These are phyloP conservation scores for Butyriboletus loyo DNA, from an alignment of 768 basidiomycete species.

Conservation along the genomic window DNA sequence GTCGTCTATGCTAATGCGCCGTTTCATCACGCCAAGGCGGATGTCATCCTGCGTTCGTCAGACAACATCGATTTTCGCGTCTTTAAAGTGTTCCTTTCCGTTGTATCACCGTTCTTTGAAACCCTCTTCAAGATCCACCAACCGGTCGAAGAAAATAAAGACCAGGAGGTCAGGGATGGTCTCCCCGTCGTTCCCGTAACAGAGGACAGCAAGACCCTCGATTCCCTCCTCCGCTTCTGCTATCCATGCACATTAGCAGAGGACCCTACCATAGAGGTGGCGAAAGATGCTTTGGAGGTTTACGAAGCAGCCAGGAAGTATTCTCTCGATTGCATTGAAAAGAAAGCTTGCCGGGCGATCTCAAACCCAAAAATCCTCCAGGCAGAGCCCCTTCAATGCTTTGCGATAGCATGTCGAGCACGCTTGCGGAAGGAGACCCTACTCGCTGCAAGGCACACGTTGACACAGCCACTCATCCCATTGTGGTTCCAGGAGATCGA, in stretches of 20 bases:
- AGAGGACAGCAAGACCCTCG: slow-evolving; percentile 20
- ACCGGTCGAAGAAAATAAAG: slow-evolving; percentile 4
- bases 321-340: too few species aligned
- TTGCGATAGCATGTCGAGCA: not conserved
- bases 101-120: too few species aligned
- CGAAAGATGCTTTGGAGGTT: not conserved
- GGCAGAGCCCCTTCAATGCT: not conserved
- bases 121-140: slow-evolving; percentile 32
- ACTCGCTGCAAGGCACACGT: slow-evolving; percentile 8
- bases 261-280: too few species aligned
- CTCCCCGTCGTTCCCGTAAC: slow-evolving; percentile 18
- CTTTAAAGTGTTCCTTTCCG: too few species aligned
- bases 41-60: too few species aligned
- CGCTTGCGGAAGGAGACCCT: not conserved
- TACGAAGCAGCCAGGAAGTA: not conserved
- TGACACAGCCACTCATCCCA: slow-evolving; percentile 23
- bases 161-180: slow-evolving; percentile 10
- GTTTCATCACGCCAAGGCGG: too few species aligned
- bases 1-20: too few species aligned
- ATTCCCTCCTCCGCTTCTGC: too few species aligned
- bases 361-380: not conserved
- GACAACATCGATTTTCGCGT: too few species aligned
- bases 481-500: slow-evolving; percentile 25
- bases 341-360: not conserved
- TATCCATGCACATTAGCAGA: too few species aligned